A percentile compares a stretch with the other conserved stretches of the same genome.
Evolutionary conservation across 2,329 filamentous ascomycete species (phyloP).

Genomic region (Gyromitra esculenta): DNA sequence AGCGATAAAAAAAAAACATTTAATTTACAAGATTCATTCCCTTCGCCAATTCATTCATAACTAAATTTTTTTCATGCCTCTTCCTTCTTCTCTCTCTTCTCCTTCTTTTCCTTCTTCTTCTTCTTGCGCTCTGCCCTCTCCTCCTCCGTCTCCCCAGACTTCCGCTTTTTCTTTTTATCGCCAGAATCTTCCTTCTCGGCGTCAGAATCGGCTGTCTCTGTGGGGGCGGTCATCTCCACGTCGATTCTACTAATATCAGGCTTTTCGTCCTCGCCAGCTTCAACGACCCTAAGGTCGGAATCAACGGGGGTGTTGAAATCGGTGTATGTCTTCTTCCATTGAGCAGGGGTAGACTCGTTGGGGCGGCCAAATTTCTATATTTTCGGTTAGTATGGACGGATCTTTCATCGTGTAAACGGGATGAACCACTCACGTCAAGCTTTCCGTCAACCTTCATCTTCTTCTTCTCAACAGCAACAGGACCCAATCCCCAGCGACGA

Average conservation of each 20-base stretch:
- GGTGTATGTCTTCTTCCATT: conserved; percentile 93
- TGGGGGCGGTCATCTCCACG: conserved; percentile 66
- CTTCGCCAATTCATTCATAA: conserved; percentile 18
- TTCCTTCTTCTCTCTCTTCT: conserved; percentile 70
- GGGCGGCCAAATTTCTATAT: conserved; percentile 83
- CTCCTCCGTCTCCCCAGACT: conserved; percentile 70
- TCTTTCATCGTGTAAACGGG: conserved; percentile 1
- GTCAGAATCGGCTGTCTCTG: conserved; percentile 66
- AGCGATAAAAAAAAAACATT: conserved; percentile 11
- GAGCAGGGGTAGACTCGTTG: conserved; percentile 91
- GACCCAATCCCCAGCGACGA: conserved; percentile 93
- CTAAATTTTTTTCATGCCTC: conserved; percentile 49
- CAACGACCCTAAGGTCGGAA: conserved; percentile 60
- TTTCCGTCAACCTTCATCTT: conserved; percentile 98
- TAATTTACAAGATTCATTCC: conserved; percentile 7
- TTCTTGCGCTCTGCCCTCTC: conserved; percentile 54
- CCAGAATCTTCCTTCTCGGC: conserved; percentile 67
- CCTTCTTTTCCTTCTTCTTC: conserved; percentile 68
- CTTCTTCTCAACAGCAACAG: conserved; percentile 96
- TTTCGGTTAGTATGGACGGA: conserved; percentile 56
- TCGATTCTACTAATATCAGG: conserved; percentile 63
- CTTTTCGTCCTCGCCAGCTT: conserved; percentile 63
- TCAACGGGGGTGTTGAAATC: conserved; percentile 74
- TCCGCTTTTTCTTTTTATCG: conserved; percentile 74
- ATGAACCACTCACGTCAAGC: conserved; percentile 73